Conservation (phyloP, 2,329 filamentous ascomycete genomes). For the Calonectria pseudoreteaudii region DNA sequence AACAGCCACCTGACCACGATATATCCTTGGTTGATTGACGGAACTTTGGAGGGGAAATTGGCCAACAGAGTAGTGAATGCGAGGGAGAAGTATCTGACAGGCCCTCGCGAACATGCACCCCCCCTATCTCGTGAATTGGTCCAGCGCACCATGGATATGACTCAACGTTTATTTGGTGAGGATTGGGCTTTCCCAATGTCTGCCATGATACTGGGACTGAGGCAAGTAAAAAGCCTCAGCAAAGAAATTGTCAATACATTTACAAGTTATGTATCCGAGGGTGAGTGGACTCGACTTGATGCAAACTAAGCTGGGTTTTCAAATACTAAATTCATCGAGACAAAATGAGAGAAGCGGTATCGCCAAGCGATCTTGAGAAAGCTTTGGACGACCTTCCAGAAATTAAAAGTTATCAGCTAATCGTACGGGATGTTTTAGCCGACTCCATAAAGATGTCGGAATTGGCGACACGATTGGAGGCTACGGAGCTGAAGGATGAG, state of each 20-base stretch:
- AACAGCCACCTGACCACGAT: neutral
- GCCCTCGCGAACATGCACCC: neutral
- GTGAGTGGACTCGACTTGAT: neutral
- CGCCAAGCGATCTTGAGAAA: neutral
- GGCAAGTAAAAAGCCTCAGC: neutral
- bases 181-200: neutral
- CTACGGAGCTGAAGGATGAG: neutral
- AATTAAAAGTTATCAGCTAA: neutral
- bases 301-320: neutral
- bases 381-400: neutral
- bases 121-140: neutral
- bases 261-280: neutral
- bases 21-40: neutral
- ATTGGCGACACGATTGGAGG: neutral
- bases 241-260: neutral
- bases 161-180: neutral
- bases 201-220: neutral
- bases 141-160: neutral
- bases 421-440: neutral
- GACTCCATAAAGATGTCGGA: neutral
- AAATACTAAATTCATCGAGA: neutral
- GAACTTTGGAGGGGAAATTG: neutral
- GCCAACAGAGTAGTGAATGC: neutral
- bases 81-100: neutral
- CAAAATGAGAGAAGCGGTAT: neutral